These are phyloP conservation scores for Entonaema liquescens DNA, from an alignment of 495 filamentous ascomycete genomes.

Conservation along the genomic window DNA sequence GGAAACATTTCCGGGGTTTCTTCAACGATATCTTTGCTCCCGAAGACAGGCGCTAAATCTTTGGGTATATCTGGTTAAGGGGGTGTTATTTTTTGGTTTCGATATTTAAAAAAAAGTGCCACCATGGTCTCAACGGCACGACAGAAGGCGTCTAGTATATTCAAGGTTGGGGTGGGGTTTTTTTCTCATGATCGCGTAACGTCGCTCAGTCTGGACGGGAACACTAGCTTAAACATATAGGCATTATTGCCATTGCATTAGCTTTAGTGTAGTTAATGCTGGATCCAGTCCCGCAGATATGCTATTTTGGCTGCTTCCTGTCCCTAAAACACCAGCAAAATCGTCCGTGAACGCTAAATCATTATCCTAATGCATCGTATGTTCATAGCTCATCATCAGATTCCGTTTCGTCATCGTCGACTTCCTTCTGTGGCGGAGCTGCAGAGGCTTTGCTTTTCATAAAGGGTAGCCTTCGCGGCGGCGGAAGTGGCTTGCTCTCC, in stretches of 20 bases:
- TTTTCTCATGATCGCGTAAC: not conserved
- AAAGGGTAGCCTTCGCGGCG: constrained; percentile 47
- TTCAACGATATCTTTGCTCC: constrained; percentile 68
- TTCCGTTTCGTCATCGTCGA: constrained; percentile 52
- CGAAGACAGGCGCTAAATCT: constrained; percentile 65
- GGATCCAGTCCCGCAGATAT: not conserved
- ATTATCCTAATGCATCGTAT: constrained; percentile 14
- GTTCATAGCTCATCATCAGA: constrained; percentile 56
- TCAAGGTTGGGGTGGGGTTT: constrained; percentile 3
- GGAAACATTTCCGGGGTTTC: constrained; percentile 75
- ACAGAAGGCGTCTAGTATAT: not conserved
- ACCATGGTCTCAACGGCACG: not conserved
- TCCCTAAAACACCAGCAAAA: not conserved
- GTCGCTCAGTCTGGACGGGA: constrained; percentile 10
- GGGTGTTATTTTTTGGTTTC: not conserved
- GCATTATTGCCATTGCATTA: constrained; percentile 1
- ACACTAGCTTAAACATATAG: constrained; percentile 7
- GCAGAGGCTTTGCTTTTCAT: constrained; percentile 38
- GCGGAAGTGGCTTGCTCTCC: constrained; percentile 28
- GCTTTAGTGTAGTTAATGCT: constrained; percentile 6
- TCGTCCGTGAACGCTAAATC: constrained; percentile 21
- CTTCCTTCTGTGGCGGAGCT: constrained; percentile 31
- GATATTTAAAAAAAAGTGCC: not conserved
- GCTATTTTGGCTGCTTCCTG: not conserved
- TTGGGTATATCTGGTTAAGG: not conserved